Conservation (phyloP, 1,139 yeast species). For the Pichia sp. region DNA sequence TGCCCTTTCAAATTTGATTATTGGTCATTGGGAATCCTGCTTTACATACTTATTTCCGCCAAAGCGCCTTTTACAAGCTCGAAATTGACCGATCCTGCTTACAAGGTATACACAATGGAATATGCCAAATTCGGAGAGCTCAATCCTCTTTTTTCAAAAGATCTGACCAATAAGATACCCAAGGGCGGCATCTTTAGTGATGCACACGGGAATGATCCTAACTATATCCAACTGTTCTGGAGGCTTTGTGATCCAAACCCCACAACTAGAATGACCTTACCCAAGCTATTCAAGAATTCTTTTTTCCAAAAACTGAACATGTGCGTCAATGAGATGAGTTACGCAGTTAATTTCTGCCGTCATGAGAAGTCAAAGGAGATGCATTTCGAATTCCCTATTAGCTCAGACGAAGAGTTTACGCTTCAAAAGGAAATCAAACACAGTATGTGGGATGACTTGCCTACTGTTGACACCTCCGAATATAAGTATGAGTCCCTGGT, state of each 20-base stretch:
- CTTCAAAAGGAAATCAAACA: slow-evolving; percentile 10
- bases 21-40: slow-evolving; percentile 66
- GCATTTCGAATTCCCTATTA: slow-evolving; percentile 8
- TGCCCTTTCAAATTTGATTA: slow-evolving; percentile 64
- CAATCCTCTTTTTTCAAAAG: slow-evolving; percentile 17
- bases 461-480: slow-evolving; percentile 1
- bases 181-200: slow-evolving; percentile 42
- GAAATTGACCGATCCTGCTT: slow-evolving; percentile 42
- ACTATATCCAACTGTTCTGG: slow-evolving; percentile 69
- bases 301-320: slow-evolving; percentile 58
- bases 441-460: slow-evolving; percentile 13
- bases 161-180: slow-evolving; percentile 11
- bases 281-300: slow-evolving; percentile 49
- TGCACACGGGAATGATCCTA: slow-evolving; percentile 44
- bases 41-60: slow-evolving; percentile 54
- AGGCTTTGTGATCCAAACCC: slow-evolving; percentile 62
- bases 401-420: slow-evolving; percentile 9
- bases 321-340: slow-evolving; percentile 51
- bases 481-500: slow-evolving; percentile 2
- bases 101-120: slow-evolving; percentile 49
- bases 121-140: slow-evolving; percentile 39
- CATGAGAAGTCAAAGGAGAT: slow-evolving; percentile 10
- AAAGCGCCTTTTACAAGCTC: slow-evolving; percentile 58
- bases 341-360: slow-evolving; percentile 32
- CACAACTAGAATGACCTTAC: slow-evolving; percentile 45